phyloP scores from a whole-genome alignment of 495 filamentous ascomycete species.

The Xylaria grammica region DNA sequence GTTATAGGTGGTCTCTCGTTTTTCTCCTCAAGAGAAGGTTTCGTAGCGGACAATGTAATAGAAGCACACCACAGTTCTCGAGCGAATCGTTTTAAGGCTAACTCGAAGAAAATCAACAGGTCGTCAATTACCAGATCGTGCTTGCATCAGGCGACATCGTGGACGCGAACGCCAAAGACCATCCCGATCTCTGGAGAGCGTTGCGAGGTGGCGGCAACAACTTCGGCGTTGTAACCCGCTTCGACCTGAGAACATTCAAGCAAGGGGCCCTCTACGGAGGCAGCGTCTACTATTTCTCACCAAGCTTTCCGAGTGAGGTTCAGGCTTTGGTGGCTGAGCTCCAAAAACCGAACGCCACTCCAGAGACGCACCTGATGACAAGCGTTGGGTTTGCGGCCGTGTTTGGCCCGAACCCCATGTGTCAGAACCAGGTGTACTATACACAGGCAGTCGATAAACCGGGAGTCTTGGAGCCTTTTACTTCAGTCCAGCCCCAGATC shows the following conservation, averaged over 20 bases:
- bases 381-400: background rate
- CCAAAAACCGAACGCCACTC: background rate
- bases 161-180: slow-evolving; percentile 43
- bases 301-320: background rate
- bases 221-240: slow-evolving; percentile 56
- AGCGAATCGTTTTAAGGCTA: background rate
- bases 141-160: slow-evolving; percentile 49
- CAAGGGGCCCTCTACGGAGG: slow-evolving; percentile 18
- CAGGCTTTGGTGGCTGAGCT: background rate
- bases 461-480: slow-evolving; percentile 23
- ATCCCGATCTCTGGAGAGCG: slow-evolving; percentile 61
- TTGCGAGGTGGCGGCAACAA: slow-evolving; percentile 57
- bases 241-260: slow-evolving; percentile 35
- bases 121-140: slow-evolving; percentile 49
- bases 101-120: background rate
- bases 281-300: slow-evolving; percentile 14
- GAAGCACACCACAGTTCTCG: background rate
- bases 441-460: slow-evolving; percentile 23
- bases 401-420: background rate
- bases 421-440: slow-evolving; percentile 29
- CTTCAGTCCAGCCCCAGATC: slow-evolving; percentile 22
- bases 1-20: slow-evolving; percentile 45
- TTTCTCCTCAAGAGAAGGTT: slow-evolving; percentile 44
- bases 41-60: slow-evolving; percentile 48
- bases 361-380: background rate